Evolutionary conservation across 1,139 yeast genomes (phyloP).

Genomic region (Taphrina populina): DNA sequence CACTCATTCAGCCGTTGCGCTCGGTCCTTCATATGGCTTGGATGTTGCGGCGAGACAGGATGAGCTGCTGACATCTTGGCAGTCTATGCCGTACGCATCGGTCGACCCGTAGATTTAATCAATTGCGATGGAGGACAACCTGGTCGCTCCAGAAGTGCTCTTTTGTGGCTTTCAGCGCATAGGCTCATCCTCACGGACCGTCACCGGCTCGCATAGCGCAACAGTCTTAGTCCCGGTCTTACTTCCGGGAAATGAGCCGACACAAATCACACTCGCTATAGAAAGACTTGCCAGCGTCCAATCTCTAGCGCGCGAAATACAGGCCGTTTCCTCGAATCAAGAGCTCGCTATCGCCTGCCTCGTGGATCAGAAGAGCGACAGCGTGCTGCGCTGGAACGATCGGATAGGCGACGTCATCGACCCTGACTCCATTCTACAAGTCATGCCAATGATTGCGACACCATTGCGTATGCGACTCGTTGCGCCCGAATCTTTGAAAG

Average conservation of each 20-base stretch:
- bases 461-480: too few species aligned
- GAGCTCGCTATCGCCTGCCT: conserved; percentile 28
- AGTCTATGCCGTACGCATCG: too few species aligned
- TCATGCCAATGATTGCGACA: conserved; percentile 5
- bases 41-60: too few species aligned
- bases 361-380: conserved; percentile 15
- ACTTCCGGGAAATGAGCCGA: too few species aligned
- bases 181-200: too few species aligned
- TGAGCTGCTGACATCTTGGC: too few species aligned
- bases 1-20: too few species aligned
- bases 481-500: too few species aligned
- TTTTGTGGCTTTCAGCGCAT: conserved; percentile 28
- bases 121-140: background rate
- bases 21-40: too few species aligned
- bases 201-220: too few species aligned
- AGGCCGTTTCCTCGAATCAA: conserved; percentile 11
- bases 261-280: too few species aligned
- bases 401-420: conserved; percentile 26
- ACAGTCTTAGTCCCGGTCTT: too few species aligned
- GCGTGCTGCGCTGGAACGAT: conserved; percentile 27
- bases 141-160: conserved; percentile 21
- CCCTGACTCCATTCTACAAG: conserved; percentile 13
- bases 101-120: background rate
- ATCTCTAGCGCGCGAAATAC: conserved; percentile 19
- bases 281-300: conserved; percentile 29